Evolutionary conservation across 495 filamentous ascomycete species (phyloP).

Genomic region (Penicillium odoratum): DNA sequence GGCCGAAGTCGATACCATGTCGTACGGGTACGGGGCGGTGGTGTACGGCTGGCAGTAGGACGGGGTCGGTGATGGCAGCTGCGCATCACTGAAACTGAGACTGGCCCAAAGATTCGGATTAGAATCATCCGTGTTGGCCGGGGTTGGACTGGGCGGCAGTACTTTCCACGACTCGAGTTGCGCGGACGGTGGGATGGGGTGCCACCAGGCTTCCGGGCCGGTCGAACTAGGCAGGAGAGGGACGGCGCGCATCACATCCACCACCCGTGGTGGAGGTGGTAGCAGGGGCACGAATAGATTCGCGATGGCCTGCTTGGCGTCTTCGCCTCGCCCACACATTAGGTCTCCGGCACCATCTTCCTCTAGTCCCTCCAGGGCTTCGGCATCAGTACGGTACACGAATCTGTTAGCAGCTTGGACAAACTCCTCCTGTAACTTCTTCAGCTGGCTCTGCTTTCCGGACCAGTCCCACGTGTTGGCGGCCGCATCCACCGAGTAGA

Average conservation of each 20-base stretch:
- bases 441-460: conserved; percentile 93
- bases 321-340: conserved; percentile 86
- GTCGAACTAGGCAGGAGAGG: conserved; percentile 88
- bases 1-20: conserved; percentile 60
- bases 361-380: conserved; percentile 92
- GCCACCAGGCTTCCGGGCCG: conserved; percentile 77
- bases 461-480: conserved; percentile 94
- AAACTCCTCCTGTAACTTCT: conserved; percentile 97
- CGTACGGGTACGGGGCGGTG: conserved; percentile 68
- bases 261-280: conserved; percentile 87
- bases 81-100: conserved; percentile 67
- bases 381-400: conserved; percentile 86
- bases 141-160: conserved; percentile 80
- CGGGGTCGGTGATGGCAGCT: conserved; percentile 71
- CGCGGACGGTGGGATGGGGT: conserved; percentile 55
- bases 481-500: conserved; percentile 88
- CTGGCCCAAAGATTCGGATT: conserved; percentile 77
- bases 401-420: conserved; percentile 97
- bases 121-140: conserved; percentile 69
- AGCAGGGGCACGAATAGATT: conserved; percentile 84
- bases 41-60: conserved; percentile 80
- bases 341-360: conserved; percentile 96
- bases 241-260: conserved; percentile 85
- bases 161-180: conserved; percentile 93
- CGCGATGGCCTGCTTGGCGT: conserved; percentile 87